phyloP scores from a whole-genome alignment of 2,329 filamentous ascomycete genomes.

The Aspergillus calidoustus region DNA sequence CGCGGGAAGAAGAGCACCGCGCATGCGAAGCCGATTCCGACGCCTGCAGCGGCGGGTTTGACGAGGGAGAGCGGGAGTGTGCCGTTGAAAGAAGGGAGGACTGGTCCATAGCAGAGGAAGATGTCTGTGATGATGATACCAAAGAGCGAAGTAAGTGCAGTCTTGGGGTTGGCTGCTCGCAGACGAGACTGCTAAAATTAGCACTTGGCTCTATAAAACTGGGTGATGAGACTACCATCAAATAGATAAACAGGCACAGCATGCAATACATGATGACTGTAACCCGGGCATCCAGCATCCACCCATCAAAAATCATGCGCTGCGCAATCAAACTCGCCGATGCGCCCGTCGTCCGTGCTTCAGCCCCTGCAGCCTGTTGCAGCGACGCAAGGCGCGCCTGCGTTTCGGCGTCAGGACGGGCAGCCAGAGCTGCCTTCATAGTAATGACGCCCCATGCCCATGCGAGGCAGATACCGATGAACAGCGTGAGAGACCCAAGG shows the following conservation, averaged over 20 bases:
- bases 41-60: constrained; percentile 52
- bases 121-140: constrained; percentile 54
- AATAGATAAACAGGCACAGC: constrained; percentile 52
- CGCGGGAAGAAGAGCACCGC: constrained; percentile 55
- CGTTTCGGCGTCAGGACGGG: constrained; percentile 46
- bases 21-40: constrained; percentile 51
- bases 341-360: constrained; percentile 38
- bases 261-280: constrained; percentile 44
- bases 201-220: no score
- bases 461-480: constrained; percentile 53
- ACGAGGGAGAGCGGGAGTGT: constrained; percentile 47
- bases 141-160: constrained; percentile 52
- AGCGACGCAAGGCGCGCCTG: constrained; percentile 41
- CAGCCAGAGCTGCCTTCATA: constrained; percentile 55
- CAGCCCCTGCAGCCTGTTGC: constrained; percentile 31
- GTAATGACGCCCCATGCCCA: constrained; percentile 57
- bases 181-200: constrained; percentile 42
- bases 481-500: constrained; percentile 47
- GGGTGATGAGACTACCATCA: constrained; percentile 28
- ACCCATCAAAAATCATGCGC: constrained; percentile 49
- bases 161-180: constrained; percentile 52
- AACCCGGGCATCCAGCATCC: constrained; percentile 55
- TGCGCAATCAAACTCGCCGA: constrained; percentile 35
- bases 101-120: constrained; percentile 51
- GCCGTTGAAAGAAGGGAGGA: constrained; percentile 48